Evolutionary conservation across 192 early-diverging fungal genomes (phyloP), one percentile per base, ranked within the genome.

Genomic region (Rhizoclosmatium globosum): DNA sequence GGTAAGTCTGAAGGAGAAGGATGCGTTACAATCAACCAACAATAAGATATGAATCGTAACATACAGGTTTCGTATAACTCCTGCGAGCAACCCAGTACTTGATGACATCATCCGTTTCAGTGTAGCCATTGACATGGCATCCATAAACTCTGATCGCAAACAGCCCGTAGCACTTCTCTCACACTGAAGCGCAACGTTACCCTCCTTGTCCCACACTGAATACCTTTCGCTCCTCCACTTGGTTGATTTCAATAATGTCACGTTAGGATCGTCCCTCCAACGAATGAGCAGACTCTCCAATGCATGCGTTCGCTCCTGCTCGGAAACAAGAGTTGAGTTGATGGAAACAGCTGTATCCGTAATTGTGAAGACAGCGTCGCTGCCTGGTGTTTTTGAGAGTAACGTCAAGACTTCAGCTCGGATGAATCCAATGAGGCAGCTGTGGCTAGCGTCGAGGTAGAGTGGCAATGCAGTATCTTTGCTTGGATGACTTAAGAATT

Each of bases 1-100:
- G 95, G 86, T 92, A 98, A 4, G 95, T 98, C 39, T 88, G 93
- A 74, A 57, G 13, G 21, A 17, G 13, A 57, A 57, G 56, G 21
- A 57, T 15, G 15, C 0, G 21, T 17, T 15, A 57, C 56, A 57
- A 17, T 15, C 15, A 57, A 17, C 15, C 15, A 0, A 57, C 56
- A 57, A 57, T 15, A 15, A 57, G 21, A 57, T 57, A 57, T 21
- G 21, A 57, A 15, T 17, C 56, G 13, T 21, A 15, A 57, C 56
- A 4, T 73, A 56, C 31, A 31, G 31, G 31, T 39, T 75, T 75
- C 15, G 73, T 62, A 45, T 62, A 75, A 45, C 73, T 89, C 7
- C 98, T 91, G 68, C 88, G 82, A 1, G 93, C 97, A 45, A 97
- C 87, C 97, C 98, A 99, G 93, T 98, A 93, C 50, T 89, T 85